Evolutionary conservation across 1,284 basidiomycete genomes (phyloP), one percentile per base, ranked within the genome.

Genomic region (Meripilus lineatus): DNA sequence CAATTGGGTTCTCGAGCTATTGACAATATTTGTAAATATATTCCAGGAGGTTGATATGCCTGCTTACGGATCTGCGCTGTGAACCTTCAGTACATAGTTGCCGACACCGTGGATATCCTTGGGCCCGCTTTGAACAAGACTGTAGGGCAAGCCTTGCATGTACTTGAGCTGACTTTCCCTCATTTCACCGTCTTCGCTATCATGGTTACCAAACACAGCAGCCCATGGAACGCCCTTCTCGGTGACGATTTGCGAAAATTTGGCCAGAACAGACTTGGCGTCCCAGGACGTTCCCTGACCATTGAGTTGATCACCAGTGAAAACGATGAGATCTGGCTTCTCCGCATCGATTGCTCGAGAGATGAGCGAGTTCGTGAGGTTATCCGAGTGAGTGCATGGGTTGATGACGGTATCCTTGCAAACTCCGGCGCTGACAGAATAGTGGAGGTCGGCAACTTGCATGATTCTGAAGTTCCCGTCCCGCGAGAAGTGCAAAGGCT

Each of bases 141-240:
- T 92, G 59, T 93, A 96, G 0, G 94, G 94, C 52, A 97, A 68
- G 2, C 70, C 75, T 57, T 84, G 77, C 72, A 95, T 75, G 51
- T 88, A 67, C 51, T 72, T 69, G 55, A 94, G 65, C 58, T 94
- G 83, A 13, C 83, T 63, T 58, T 74, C 76, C 49, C 80, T 74
- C 39, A 68, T 59, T 46, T 80, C 66, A 2, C 81, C 81, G 50
- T 83, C 77, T 53, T 93, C 88, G 38, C 78, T 75, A 56, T 95
- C 93, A 60, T 97, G 94, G 57, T 99, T 97, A 2, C 94, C 91
- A 59, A 96, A 90, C 4, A 97, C 77, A 0, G 84, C 87, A 2
- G 89, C 81, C 90, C 93, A 99, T 0, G 93, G 86, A 24, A 96
- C 87, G 37, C 74, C 65, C 20, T 85, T 77, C 11, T 83, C 75